Conservation (phyloP, 768 basidiomycete species). For the Imleria badia region DNA sequence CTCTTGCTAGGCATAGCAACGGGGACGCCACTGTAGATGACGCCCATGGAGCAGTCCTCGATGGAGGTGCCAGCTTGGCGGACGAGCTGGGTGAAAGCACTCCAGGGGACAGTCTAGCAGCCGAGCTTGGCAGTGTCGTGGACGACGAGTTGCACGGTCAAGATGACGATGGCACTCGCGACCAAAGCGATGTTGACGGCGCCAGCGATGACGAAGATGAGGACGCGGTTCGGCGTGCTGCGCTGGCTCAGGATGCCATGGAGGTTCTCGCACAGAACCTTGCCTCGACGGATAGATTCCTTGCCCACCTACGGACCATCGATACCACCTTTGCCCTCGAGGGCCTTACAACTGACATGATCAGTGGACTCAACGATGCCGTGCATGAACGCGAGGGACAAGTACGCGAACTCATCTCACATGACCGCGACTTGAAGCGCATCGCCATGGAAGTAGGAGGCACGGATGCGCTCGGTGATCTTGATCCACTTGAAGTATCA, state of each 20-base stretch:
- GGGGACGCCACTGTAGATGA: conserved; percentile 31
- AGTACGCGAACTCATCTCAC: conserved; percentile 73
- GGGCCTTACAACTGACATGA: conserved; percentile 69
- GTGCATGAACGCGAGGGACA: conserved; percentile 78
- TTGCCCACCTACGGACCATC: conserved; percentile 66
- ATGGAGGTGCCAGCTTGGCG: conserved; percentile 39
- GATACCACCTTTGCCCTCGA: conserved; percentile 60
- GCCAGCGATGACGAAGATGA: conserved; percentile 29
- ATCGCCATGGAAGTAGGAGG: conserved; percentile 79
- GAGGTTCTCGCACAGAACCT: conserved; percentile 71
- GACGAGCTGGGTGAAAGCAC: conserved; percentile 37
- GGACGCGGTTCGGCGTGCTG: conserved; percentile 24
- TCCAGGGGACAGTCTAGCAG: conserved; percentile 20
- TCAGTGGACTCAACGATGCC: conserved; percentile 73
- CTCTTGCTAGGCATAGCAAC: conserved; percentile 26
- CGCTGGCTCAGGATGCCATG: conserved; percentile 58
- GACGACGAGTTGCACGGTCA: conserved; percentile 18
- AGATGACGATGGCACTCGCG: conserved; percentile 12
- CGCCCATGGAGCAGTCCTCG: conserved; percentile 28
- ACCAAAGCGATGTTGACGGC: conserved; percentile 9
- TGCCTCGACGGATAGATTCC: conserved; percentile 74
- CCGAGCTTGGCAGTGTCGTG: conserved; percentile 22
- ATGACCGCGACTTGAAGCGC: conserved; percentile 76
- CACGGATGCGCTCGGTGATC: conserved; percentile 62
- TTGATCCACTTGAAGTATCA: conserved; percentile 61